Percentiles rank a stretch among this genome's conserved stretches.
phyloP scores from a whole-genome alignment of 129 eudicot species.

The Lactuca saligna region DNA sequence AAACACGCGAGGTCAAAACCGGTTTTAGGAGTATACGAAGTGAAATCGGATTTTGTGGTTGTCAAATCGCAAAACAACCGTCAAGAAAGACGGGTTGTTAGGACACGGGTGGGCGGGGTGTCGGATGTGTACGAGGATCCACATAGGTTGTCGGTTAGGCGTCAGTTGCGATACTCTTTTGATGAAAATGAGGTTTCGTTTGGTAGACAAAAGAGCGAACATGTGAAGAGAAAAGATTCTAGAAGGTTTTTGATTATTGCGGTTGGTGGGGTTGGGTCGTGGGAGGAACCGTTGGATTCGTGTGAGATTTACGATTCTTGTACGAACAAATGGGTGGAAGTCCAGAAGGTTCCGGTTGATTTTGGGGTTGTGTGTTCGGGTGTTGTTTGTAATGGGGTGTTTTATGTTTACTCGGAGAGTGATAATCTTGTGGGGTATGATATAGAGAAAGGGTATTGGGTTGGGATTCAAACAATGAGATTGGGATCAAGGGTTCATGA shows the following conservation, averaged over 20 bases:
- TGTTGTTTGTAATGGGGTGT: constrained; percentile 58
- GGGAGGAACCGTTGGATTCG: constrained; percentile 90
- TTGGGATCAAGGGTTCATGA: constrained; percentile 80
- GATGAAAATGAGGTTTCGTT: constrained; percentile 55
- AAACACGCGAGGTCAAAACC: constrained; percentile 86
- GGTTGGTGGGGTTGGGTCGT: constrained; percentile 86
- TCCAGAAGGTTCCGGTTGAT: constrained; percentile 71
- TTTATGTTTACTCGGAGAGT: constrained; percentile 74
- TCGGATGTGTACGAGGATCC: constrained; percentile 98
- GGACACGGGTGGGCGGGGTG: constrained; percentile 73
- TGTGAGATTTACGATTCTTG: constrained; percentile 80
- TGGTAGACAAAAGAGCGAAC: constrained; percentile 47
- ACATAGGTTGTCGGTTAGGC: constrained; percentile 83
- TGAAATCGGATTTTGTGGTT: constrained; percentile 44
- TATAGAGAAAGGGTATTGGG: constrained; percentile 76
- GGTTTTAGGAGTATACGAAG: constrained; percentile 65
- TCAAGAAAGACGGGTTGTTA: constrained; percentile 54
- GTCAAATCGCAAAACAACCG: constrained; percentile 51
- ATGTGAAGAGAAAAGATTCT: constrained; percentile 33
- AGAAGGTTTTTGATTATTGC: constrained; percentile 69
- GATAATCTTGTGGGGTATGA: constrained; percentile 79
- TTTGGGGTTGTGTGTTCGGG: constrained; percentile 81
- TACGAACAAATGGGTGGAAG: constrained; percentile 78
- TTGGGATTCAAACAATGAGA: constrained; percentile 49
- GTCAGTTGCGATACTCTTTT: constrained; percentile 54